These are phyloP conservation scores for Metarhizium brunneum DNA, from an alignment of 2,329 filamentous ascomycete species.

Conservation along the genomic window DNA sequence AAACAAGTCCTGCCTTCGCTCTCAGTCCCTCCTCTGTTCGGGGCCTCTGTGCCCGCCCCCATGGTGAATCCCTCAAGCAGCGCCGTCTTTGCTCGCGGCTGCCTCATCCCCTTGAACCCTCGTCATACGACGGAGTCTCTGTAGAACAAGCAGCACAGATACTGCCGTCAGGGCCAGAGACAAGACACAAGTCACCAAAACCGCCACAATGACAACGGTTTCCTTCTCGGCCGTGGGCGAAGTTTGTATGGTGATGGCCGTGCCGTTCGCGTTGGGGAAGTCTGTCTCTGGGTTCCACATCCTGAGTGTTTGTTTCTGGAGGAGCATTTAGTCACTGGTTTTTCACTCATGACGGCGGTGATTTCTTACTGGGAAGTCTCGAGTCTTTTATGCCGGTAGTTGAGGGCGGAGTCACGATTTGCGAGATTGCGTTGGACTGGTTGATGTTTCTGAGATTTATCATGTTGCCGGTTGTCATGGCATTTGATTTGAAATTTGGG, in stretches of 20 bases:
- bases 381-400: neutral
- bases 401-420: neutral
- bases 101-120: neutral
- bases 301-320: neutral
- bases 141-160: neutral
- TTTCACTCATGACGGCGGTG: neutral
- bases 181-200: neutral
- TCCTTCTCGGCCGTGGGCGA: neutral
- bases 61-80: no score
- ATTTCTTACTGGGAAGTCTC: neutral
- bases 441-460: neutral
- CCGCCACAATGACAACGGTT: neutral
- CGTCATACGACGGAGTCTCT: neutral
- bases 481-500: neutral
- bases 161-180: neutral
- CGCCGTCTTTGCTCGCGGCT: no score
- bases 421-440: no score
- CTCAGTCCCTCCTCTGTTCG: no score
- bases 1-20: no score
- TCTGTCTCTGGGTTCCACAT: neutral
- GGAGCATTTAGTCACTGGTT: no score
- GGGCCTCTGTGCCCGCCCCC: no score
- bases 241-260: neutral
- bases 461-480: no score
- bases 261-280: neutral